Conservation (phyloP, 1,284 basidiomycete genomes). For the Lentinus polychrous region DNA sequence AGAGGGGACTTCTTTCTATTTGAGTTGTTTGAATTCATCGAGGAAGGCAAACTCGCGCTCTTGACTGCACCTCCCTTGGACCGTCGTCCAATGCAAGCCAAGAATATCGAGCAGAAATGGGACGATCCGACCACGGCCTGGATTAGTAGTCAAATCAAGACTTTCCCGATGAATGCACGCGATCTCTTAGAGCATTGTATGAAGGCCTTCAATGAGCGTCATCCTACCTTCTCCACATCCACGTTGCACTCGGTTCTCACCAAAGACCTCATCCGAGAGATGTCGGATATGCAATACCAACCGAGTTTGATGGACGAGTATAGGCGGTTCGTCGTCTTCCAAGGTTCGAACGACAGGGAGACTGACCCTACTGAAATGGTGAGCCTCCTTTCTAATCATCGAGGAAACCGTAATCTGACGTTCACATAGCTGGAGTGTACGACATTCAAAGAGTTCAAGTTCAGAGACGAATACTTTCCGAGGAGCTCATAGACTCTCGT, state of each 20-base stretch:
- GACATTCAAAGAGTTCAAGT: slow-evolving; percentile 28
- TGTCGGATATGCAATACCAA: slow-evolving; percentile 44
- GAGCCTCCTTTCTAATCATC: slow-evolving; percentile 12
- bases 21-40: slow-evolving; percentile 40
- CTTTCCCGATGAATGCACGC: slow-evolving; percentile 21
- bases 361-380: slow-evolving; percentile 26
- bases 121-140: slow-evolving; percentile 18
- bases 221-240: slow-evolving; percentile 11
- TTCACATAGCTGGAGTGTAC: slow-evolving; percentile 35
- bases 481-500: not conserved
- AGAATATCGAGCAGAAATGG: slow-evolving; percentile 4
- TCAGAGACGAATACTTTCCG: slow-evolving; percentile 31
- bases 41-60: slow-evolving; percentile 44
- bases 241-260: slow-evolving; percentile 24
- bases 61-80: slow-evolving; percentile 34
- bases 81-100: slow-evolving; percentile 3
- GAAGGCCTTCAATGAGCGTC: slow-evolving; percentile 31
- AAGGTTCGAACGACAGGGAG: slow-evolving; percentile 25
- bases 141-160: slow-evolving; percentile 20
- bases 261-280: slow-evolving; percentile 35
- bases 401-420: not conserved
- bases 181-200: slow-evolving; percentile 37
- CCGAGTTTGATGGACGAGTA: slow-evolving; percentile 49
- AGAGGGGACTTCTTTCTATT: slow-evolving; percentile 33
- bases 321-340: slow-evolving; percentile 55